Base-by-base conservation (phyloP, 176 grass and related monocot species). In the Oryza nivara region DNA sequence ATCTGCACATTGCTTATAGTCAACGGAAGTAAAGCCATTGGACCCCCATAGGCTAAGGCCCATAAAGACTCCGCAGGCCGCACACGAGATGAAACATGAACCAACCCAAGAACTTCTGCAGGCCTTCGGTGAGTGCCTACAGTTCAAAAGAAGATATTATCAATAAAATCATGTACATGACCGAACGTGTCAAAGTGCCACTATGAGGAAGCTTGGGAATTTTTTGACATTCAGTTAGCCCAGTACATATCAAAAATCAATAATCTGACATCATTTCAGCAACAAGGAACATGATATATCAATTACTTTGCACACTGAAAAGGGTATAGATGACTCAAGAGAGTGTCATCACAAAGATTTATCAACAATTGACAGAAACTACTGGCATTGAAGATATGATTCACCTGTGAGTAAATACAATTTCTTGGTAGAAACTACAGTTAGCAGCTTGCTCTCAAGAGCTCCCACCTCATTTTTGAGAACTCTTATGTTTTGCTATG, bases 81-180 rank as follows among this genome's bases (percentile, higher is more conserved):
- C 75, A 95, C 84, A 80, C 93, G 89, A 90, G 87, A 90, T 83
- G 93, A 90, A 75, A 95, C 83, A 92, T 95, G 92, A 89, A 98
- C 96, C 80, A 87, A 90, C 44, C 96, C 96, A 85, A 98, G 96
- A 78, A 98, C 93, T 74, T 98, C 96, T 58, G 93, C 96, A 85
- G 92, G 91, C 84, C 93, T 93, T 85, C 93, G 89, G 60, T 98
- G 96, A 89, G 92, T 78, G 70, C 93, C 96, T 98, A 88, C 75
- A 92, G 81, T 84, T 86, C n/a, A 90, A 92, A 38, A 71, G 20
- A 88, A 83, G 60, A 88, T 35, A 71, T 20, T 58, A 85, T 81
- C 80, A 44, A 28, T 86, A 76, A 79, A 79, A 73, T 75, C 45
- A 54, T 48, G 30, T 65, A 48, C 30, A 88, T 12, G 14, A 79